Evolutionary conservation across 108 stramenopile species (phyloP), one percentile per base, ranked within the genome.

Genomic region (Seminavis robusta): DNA sequence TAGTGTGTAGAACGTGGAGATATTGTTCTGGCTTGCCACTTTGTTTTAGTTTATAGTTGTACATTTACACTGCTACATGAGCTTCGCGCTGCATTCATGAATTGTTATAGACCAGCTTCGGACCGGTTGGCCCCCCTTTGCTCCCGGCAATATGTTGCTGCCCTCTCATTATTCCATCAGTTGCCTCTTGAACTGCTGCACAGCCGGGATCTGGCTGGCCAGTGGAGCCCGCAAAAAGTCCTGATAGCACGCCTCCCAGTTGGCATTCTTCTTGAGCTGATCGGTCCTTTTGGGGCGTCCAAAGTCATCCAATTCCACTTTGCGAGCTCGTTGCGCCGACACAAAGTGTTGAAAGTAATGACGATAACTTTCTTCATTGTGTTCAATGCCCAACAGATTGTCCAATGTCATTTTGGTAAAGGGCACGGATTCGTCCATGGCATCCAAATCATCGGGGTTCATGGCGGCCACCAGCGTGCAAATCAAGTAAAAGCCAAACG

Each of bases 381-480:
- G 44, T 19, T 61, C 43, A 10, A 67, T 48, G 1, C 77, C 77
- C 63, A 79, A 47, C 45, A 79, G 52, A 52, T 74, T 79, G 51
- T 74, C 69, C 50, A 79, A 56, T 0, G 69, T 67, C 4, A 32
- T 42, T 47, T 74, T 74, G 49, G 77, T 79, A 65, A 79, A 79
- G 27, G 77, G 77, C 10, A 79, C 69, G 1, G 52, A 66, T 29
- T 79, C 77, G 59, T 79, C 73, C 77, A 79, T 74, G 54, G 77
- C 73, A 67, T 79, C 77, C 65, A 79, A 71, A 47, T 79, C 77
- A 20, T 74, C 69, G 0, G 77, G 77, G 47, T 71, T 71, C 48
- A 71, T 62, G 25, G 77, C 77, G 3, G 73, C 77, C 0, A 71
- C 73, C 39, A 79, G 47, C 30, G 52, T 56, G 21, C 63, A 59